Evolutionary conservation across 192 early-diverging fungal genomes (phyloP).

Genomic region (Podila horticola): DNA sequence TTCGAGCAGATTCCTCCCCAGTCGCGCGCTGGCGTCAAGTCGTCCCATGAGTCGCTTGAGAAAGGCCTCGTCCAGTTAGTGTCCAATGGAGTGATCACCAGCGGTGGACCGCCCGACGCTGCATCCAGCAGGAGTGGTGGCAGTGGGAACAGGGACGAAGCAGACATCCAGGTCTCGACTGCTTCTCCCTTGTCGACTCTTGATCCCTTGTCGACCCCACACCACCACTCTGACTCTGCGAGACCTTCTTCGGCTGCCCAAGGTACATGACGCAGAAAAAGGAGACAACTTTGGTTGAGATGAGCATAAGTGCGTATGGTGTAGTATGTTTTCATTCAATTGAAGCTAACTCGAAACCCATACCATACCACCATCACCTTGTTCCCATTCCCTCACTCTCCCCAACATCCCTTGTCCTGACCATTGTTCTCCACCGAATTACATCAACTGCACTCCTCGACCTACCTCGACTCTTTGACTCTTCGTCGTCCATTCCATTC

Average conservation of each 20-base stretch:
- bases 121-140: slow-evolving; percentile 1
- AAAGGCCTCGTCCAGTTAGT: slow-evolving; percentile 17
- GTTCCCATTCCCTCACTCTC: neutral
- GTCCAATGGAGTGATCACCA: slow-evolving; percentile 42
- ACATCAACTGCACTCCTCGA: neutral
- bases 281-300: neutral
- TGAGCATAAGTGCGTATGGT: too few species aligned
- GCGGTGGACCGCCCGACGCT: slow-evolving; percentile 9
- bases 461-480: too few species aligned
- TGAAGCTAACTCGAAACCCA: neutral
- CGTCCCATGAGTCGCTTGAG: slow-evolving; percentile 35
- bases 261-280: neutral
- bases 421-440: slow-evolving; percentile 1
- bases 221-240: neutral
- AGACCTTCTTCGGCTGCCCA: slow-evolving; percentile 4
- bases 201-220: neutral
- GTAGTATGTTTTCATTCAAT: neutral
- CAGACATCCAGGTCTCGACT: slow-evolving; percentile 30
- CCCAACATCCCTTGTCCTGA: neutral
- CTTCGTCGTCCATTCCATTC: too few species aligned
- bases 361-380: neutral
- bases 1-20: slow-evolving; percentile 40
- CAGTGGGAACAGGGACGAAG: neutral
- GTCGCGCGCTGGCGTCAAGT: slow-evolving; percentile 33
- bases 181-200: slow-evolving; percentile 5